A percentile compares a stretch with the other conserved stretches of the same genome.
phyloP scores from a whole-genome alignment of 257 asterid genomes.

The Solanum bukasovii region DNA sequence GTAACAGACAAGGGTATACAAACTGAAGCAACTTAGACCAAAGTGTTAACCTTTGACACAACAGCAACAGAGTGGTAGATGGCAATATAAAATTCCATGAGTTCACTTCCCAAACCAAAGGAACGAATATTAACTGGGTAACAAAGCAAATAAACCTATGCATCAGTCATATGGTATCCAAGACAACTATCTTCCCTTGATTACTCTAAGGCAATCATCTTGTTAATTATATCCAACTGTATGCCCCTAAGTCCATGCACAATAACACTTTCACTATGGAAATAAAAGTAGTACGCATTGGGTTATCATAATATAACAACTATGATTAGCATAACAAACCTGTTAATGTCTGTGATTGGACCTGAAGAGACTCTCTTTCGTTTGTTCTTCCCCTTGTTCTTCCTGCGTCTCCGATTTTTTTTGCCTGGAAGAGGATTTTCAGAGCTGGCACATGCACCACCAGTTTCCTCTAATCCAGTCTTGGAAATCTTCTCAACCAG shows the following conservation, averaged over 20 bases:
- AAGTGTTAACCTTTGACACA: neutral
- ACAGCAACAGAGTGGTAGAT: neutral
- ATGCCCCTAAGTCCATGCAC: neutral
- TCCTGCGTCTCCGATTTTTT: conserved; percentile 27
- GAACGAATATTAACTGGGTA: neutral
- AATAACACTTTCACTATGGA: neutral
- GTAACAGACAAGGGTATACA: neutral
- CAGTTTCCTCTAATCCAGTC: conserved; percentile 27
- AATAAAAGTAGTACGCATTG: neutral
- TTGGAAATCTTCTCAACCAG: conserved; percentile 31
- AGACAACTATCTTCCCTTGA: neutral
- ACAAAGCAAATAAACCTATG: neutral
- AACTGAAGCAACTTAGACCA: neutral
- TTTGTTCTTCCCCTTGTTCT: conserved; percentile 52
- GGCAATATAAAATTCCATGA: neutral
- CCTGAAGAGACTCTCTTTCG: conserved; percentile 32
- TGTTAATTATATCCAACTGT: neutral
- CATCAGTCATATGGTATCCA: neutral
- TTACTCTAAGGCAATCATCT: neutral
- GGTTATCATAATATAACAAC: neutral
- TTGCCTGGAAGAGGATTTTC: conserved; percentile 21
- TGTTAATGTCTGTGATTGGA: conserved; percentile 46
- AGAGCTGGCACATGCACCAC: conserved; percentile 22
- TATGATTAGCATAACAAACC: conserved; percentile 22
- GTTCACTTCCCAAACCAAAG: neutral